These are phyloP conservation scores for Taphrina populina DNA, from an alignment of 1,139 yeast species.

Conservation along the genomic window DNA sequence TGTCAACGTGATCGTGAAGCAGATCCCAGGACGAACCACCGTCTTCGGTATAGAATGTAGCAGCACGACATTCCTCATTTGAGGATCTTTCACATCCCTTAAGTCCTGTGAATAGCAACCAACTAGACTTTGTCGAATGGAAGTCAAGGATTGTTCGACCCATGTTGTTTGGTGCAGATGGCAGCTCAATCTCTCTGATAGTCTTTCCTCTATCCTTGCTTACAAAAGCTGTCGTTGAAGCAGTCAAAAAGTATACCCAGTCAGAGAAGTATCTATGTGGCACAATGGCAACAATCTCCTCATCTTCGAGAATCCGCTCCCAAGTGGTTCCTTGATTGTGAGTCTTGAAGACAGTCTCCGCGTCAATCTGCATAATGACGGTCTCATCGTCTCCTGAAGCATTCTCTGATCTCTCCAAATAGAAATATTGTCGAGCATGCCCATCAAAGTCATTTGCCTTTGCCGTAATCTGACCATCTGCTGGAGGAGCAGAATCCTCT, in stretches of 20 bases:
- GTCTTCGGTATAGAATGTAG: constrained; percentile 61
- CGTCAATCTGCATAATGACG: constrained; percentile 59
- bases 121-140: constrained; percentile 56
- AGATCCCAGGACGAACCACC: constrained; percentile 63
- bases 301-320: constrained; percentile 52
- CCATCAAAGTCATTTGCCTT: constrained; percentile 48
- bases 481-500: constrained; percentile 30
- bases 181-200: constrained; percentile 49
- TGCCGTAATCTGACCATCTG: constrained; percentile 41
- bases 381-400: constrained; percentile 61
- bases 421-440: constrained; percentile 55
- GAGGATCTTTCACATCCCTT: constrained; percentile 55
- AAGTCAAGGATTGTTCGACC: constrained; percentile 54
- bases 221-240: constrained; percentile 52
- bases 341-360: constrained; percentile 59
- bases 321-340: constrained; percentile 75
- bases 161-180: constrained; percentile 51
- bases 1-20: constrained; percentile 50
- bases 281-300: constrained; percentile 55
- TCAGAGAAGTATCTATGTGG: constrained; percentile 66
- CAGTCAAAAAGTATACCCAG: constrained; percentile 61
- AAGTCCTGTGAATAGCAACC: constrained; percentile 70
- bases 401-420: constrained; percentile 51
- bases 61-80: constrained; percentile 53
- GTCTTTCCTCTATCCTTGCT: constrained; percentile 68